Percentiles rank a stretch among this genome's conserved stretches.
These are phyloP conservation scores for Epicoccum nigrum DNA, from an alignment of 2,329 filamentous ascomycete genomes.

Conservation along the genomic window DNA sequence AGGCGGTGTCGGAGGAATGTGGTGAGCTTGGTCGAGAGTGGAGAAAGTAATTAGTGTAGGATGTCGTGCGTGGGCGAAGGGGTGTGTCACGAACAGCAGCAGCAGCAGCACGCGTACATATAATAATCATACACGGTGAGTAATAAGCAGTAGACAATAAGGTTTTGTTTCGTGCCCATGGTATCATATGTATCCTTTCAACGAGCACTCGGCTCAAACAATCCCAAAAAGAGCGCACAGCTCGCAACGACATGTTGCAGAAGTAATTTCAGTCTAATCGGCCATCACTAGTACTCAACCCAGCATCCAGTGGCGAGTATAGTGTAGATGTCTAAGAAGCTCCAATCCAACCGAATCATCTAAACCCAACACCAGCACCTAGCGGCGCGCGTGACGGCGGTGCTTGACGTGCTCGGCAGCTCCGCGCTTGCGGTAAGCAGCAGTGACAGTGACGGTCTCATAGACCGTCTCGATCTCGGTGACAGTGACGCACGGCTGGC, in stretches of 20 bases:
- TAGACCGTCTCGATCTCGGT: conserved; percentile 33
- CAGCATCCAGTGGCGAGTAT: too few species aligned
- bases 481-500: conserved; percentile 33
- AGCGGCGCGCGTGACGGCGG: conserved; percentile 14
- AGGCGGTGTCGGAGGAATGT: background rate
- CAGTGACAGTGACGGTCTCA: conserved; percentile 36
- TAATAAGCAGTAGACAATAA: conserved; percentile 2
- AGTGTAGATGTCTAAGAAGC: too few species aligned
- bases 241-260: conserved; percentile 15
- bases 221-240: conserved; percentile 14
- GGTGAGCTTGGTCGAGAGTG: too few species aligned
- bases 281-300: too few species aligned
- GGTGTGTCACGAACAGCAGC: too few species aligned
- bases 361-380: background rate
- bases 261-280: conserved; percentile 1
- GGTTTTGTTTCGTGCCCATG: conserved; percentile 3
- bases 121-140: background rate
- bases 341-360: too few species aligned
- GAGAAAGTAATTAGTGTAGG: too few species aligned
- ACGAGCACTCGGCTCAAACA: conserved; percentile 6
- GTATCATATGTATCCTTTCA: conserved; percentile 7
- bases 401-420: conserved; percentile 3
- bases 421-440: conserved; percentile 24
- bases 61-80: too few species aligned
- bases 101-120: background rate